Evolutionary conservation across 495 filamentous ascomycete genomes (phyloP), one percentile per base, ranked within the genome.

Genomic region (Durotheca rogersii): DNA sequence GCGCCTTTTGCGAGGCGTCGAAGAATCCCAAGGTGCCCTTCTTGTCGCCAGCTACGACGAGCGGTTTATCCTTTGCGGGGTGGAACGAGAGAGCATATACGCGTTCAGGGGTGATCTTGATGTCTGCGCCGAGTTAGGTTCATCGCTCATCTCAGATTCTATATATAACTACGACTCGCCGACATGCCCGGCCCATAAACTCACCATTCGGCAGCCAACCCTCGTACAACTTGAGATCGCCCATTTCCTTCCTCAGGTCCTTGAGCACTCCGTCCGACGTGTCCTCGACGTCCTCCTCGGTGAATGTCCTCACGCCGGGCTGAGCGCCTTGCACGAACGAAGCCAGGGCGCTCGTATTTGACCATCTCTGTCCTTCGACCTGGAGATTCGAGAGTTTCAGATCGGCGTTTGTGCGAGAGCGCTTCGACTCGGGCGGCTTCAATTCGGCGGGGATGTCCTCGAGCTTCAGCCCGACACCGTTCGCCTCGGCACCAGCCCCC

Each of bases 11-110:
- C 0, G 90, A 93, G 1, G 83, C 89, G 60, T 97, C 90, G 38
- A 96, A 88, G n/a, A 98, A 80, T 5, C 94, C 94, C 21, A 98
- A 77, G 43, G 90, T 89, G 16, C 93, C 93, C 65, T 94, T 79
- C 66, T 98, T 97, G 64, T 98, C 93, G 37, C 90, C 90, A 1
- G 92, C 94, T 58, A 97, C 95, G n/a, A 98, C 79, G 4, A 97
- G 74, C 0, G 89, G 82, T 56, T 97, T 97, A 7, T 88, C 81
- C 41, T 79, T 72, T 0, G 84, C 88, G 0, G 94, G 93, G 60
- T 98, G 93, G 53, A 98, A 94, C 7, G 84, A 85, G 62, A 98
- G 80, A 9, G 86, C 74, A 61, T 95, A 96, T 11, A 96, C 81
- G 46, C 93, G 76, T 66, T 97, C 90, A 0, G 90, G 91, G 0